A percentile compares a stretch with the other conserved stretches of the same genome.
Conservation (phyloP, 257 asterid genomes). For the Avicennia marina region DNA sequence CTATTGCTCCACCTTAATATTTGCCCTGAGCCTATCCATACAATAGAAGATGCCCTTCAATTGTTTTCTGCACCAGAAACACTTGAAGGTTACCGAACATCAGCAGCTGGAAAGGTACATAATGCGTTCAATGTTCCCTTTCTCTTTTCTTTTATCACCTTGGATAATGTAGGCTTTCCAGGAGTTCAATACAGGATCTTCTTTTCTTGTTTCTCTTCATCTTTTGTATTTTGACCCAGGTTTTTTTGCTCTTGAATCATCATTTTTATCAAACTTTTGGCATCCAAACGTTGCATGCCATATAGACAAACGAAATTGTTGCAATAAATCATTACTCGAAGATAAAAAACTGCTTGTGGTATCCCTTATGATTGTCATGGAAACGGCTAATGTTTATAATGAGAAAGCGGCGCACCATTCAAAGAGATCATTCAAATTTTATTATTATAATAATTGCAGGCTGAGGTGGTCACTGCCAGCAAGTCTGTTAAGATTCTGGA, state of each 20-base stretch:
- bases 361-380: slow-evolving; percentile 9
- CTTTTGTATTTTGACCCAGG: no score
- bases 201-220: no score
- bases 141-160: no score
- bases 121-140: no score
- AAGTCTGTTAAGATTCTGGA: slow-evolving; percentile 64
- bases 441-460: slow-evolving; percentile 38
- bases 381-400: neutral
- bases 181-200: neutral
- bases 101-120: slow-evolving; percentile 65
- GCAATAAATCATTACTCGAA: neutral
- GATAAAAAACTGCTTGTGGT: slow-evolving; percentile 10
- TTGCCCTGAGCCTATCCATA: slow-evolving; percentile 57
- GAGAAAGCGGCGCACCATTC: slow-evolving; percentile 5
- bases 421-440: slow-evolving; percentile 11
- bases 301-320: slow-evolving; percentile 2
- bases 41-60: slow-evolving; percentile 72
- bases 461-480: slow-evolving; percentile 74
- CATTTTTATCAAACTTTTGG: neutral
- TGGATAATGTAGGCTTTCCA: neutral
- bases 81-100: slow-evolving; percentile 63
- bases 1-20: slow-evolving; percentile 81
- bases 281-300: neutral
- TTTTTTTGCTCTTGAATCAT: no score
- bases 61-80: slow-evolving; percentile 78